A percentile compares a stretch with the other conserved stretches of the same genome.
Evolutionary conservation across 2,329 filamentous ascomycete species (phyloP).

Genomic region (Fusarium transvaalense): DNA sequence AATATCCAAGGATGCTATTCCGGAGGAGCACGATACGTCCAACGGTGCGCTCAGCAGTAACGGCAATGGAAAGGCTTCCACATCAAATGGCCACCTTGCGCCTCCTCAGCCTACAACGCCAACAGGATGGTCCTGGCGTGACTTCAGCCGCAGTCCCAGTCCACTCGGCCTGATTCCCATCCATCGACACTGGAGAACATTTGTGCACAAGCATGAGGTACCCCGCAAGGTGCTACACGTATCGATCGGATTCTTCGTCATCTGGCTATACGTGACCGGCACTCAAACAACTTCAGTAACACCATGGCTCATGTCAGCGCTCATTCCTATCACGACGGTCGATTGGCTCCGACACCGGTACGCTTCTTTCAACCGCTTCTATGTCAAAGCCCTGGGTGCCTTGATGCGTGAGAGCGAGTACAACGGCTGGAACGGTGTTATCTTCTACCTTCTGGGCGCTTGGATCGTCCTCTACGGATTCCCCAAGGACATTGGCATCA

Average conservation of each 20-base stretch:
- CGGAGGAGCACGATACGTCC: conserved; percentile 44
- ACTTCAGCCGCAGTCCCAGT: conserved; percentile 90
- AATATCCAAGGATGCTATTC: conserved; percentile 36
- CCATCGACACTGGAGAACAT: conserved; percentile 88
- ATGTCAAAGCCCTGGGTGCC: conserved; percentile 85
- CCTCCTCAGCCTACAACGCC: conserved; percentile 72
- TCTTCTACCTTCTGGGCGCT: conserved; percentile 93
- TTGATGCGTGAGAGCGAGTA: conserved; percentile 98
- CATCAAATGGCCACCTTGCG: conserved; percentile 75
- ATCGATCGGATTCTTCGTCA: conserved; percentile 93
- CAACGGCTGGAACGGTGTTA: conserved; percentile 93
- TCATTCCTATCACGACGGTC: conserved; percentile 85
- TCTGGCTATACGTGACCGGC: conserved; percentile 85
- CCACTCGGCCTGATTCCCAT: conserved; percentile 95
- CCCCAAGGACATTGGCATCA: conserved; percentile 92
- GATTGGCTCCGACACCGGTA: conserved; percentile 88
- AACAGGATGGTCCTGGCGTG: conserved; percentile 81
- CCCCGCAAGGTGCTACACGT: conserved; percentile 94
- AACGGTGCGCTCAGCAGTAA: conserved; percentile 52
- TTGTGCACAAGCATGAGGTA: conserved; percentile 97
- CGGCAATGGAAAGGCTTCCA: conserved; percentile 51
- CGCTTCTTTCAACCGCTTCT: conserved; percentile 84
- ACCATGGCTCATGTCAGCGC: conserved; percentile 82
- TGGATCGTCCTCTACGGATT: conserved; percentile 89
- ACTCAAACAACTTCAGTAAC: conserved; percentile 82